Evolutionary conservation across 2,329 filamentous ascomycete genomes (phyloP), one percentile per base, ranked within the genome.

Genomic region (Dothistroma septosporum): DNA sequence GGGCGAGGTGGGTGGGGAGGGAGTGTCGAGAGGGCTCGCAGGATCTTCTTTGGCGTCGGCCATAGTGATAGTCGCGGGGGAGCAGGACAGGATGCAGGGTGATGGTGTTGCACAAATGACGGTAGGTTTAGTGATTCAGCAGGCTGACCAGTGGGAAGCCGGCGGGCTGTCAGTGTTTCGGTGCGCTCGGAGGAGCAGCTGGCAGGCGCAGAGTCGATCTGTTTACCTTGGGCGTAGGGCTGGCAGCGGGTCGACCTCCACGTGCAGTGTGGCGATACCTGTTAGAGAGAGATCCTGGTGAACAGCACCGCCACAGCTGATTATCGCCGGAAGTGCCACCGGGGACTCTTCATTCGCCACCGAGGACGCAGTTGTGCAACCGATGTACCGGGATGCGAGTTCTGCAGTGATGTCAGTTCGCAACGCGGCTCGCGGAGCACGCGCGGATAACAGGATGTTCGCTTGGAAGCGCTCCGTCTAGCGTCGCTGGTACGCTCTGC

Each of bases 1-100:
- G 22, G 68, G 66, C 21, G 66, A 66, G 19, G 64, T 63, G 19
- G 69, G 68, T 78, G 41, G 67, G 62, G 59, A 69, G 37, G 66
- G 66, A 50, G 59, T 60, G 52, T 61, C 59, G 58, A 63, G 62
- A 57, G 68, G 61, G 54, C 33, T 57, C 24, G 55, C 37, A 12
- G 59, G 59, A 16, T 62, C 44, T 32, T 62, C 57, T 33, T 60
- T 44, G 41, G 50, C 53, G 55, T 62, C 60, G 57, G 62, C 54
- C 64, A 66, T 66, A 59, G 37, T 60, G 57, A 47, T 35, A 52
- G 52, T 32, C 35, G 31, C 24, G 19, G 33, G 35, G 21, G 12
- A 21, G 24, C 24, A 28, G 22, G 22, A 50, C 24, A 53, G 16
- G 19, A 53, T 55, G 50, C 52, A 54, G 22, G 24, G 28, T 35